Evolutionary conservation across 305 asterid species (phyloP).

Genomic region (Fraxinus baroniana): DNA sequence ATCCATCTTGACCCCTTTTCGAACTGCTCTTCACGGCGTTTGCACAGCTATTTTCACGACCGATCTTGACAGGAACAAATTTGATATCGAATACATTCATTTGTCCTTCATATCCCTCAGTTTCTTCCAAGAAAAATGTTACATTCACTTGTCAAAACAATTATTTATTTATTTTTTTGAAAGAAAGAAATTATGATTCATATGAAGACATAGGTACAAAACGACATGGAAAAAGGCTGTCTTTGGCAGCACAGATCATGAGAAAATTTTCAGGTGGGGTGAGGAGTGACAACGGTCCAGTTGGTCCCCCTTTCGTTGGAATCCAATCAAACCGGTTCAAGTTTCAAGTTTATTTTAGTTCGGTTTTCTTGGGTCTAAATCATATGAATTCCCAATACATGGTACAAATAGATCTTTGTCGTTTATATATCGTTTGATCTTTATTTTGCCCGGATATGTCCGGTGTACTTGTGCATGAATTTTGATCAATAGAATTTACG

Average conservation of each 20-base stretch:
- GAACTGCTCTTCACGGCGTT: background rate
- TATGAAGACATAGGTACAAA: conserved; percentile 29
- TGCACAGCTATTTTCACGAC: background rate
- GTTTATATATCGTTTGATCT: too few relatives aligned
- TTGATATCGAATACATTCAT: background rate
- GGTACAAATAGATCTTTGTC: background rate
- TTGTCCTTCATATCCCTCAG: background rate
- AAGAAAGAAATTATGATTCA: conserved; percentile 18
- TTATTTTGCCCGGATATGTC: too few relatives aligned
- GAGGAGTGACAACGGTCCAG: background rate
- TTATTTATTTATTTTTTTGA: background rate
- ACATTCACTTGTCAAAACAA: background rate
- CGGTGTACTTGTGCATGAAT: too few relatives aligned
- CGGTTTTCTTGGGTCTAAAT: background rate
- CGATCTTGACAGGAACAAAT: background rate
- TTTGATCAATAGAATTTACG: too few relatives aligned
- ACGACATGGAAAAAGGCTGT: conserved; percentile 43
- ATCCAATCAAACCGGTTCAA: background rate
- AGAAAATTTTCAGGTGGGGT: background rate
- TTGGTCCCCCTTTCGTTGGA: background rate
- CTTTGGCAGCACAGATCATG: conserved; percentile 28
- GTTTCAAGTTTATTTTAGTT: background rate
- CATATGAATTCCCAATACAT: background rate
- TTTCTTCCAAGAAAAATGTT: background rate
- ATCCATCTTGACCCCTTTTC: background rate